Evolutionary conservation across 2,329 filamentous ascomycete species (phyloP).

Genomic region (Hypoxylon sp.): DNA sequence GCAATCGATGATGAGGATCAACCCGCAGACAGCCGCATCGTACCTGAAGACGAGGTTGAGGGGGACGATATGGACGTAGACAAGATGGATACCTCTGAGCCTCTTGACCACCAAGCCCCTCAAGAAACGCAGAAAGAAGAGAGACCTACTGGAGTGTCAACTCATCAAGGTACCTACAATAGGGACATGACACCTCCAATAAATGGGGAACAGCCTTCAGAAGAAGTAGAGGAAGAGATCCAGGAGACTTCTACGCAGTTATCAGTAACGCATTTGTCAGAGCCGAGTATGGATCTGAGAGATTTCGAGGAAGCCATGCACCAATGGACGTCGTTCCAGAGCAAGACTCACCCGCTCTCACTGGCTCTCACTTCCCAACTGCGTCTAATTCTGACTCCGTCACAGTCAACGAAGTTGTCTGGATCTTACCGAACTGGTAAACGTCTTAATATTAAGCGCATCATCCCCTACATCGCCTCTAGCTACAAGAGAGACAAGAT

Average conservation of each 20-base stretch:
- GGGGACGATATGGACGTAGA: slow-evolving; percentile 65
- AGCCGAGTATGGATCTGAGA: slow-evolving; percentile 60
- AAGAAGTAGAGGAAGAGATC: slow-evolving; percentile 64
- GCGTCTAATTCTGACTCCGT: slow-evolving; percentile 93
- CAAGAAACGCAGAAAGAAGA: slow-evolving; percentile 67
- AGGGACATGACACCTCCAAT: slow-evolving; percentile 61
- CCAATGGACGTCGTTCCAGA: slow-evolving; percentile 89
- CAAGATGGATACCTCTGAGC: slow-evolving; percentile 61
- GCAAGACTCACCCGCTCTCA: slow-evolving; percentile 86
- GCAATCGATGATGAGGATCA: slow-evolving; percentile 81
- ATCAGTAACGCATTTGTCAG: slow-evolving; percentile 78
- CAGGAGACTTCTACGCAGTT: slow-evolving; percentile 74
- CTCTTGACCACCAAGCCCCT: slow-evolving; percentile 58
- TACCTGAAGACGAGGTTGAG: slow-evolving; percentile 67
- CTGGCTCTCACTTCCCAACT: slow-evolving; percentile 94
- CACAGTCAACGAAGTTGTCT: slow-evolving; percentile 94
- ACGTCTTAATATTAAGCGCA: slow-evolving; percentile 98
- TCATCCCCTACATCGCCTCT: slow-evolving; percentile 99
- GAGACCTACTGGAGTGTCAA: slow-evolving; percentile 72
- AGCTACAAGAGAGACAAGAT: slow-evolving; percentile 99
- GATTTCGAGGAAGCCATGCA: slow-evolving; percentile 72
- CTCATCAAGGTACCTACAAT: slow-evolving; percentile 71
- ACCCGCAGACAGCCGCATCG: slow-evolving; percentile 61
- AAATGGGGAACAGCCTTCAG: slow-evolving; percentile 56
- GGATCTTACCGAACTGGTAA: slow-evolving; percentile 98